A percentile compares a stretch with the other conserved stretches of the same genome.
Evolutionary conservation across 768 basidiomycete genomes (phyloP).

Genomic region (Filobasidium wieringae): DNA sequence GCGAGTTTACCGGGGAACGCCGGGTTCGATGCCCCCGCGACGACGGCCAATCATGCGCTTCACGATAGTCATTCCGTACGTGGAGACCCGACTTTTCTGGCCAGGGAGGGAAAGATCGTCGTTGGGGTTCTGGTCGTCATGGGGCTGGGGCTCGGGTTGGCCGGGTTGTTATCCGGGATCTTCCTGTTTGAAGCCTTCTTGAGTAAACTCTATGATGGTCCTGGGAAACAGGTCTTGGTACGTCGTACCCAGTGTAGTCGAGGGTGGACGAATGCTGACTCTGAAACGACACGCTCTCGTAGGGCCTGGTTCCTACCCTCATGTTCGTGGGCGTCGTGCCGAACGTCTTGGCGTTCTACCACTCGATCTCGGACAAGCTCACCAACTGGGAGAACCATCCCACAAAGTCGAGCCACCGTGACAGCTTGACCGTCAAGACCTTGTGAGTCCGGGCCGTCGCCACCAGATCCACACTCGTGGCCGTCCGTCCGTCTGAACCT

Average conservation of each 20-base stretch:
- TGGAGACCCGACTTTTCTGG: slow-evolving; percentile 15
- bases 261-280: not conserved
- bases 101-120: slow-evolving; percentile 30
- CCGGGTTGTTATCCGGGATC: slow-evolving; percentile 61
- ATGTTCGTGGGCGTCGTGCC: slow-evolving; percentile 74
- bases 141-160: slow-evolving; percentile 58
- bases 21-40: slow-evolving; percentile 8
- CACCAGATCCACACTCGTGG: too few species aligned
- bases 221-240: slow-evolving; percentile 66
- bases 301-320: slow-evolving; percentile 73
- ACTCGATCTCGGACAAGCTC: slow-evolving; percentile 53
- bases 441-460: slow-evolving; percentile 42
- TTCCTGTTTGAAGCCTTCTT: slow-evolving; percentile 73
- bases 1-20: slow-evolving; percentile 15
- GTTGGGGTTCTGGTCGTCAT: slow-evolving; percentile 42
- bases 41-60: slow-evolving; percentile 8
- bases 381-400: slow-evolving; percentile 88
- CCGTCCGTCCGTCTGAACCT: not conserved
- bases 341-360: slow-evolving; percentile 61
- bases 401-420: slow-evolving; percentile 61
- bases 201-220: slow-evolving; percentile 73
- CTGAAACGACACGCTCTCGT: not conserved
- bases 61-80: slow-evolving; percentile 20
- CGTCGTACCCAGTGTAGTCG: slow-evolving; percentile 35
- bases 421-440: slow-evolving; percentile 76